Evolutionary conservation across 2,329 filamentous ascomycete genomes (phyloP).

Genomic region (Penicillium sp.): DNA sequence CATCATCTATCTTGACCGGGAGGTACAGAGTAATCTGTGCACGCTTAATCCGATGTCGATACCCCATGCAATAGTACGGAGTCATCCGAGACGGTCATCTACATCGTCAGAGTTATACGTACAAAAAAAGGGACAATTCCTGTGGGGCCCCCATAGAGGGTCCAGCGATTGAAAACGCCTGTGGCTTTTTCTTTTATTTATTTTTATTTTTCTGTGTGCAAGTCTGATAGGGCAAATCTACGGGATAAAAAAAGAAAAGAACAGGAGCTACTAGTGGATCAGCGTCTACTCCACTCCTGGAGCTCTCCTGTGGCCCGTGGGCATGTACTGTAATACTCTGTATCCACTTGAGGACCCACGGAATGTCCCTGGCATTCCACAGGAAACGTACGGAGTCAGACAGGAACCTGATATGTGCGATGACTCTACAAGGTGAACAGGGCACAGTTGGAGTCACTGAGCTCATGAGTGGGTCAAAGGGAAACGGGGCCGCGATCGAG

Average conservation of each 20-base stretch:
- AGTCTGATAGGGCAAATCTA: background rate
- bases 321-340: background rate
- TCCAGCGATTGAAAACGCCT: background rate
- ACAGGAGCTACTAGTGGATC: background rate
- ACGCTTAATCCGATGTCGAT: too few relatives aligned
- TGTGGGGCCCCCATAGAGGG: background rate
- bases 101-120: too few relatives aligned
- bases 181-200: background rate
- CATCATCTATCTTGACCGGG: too few relatives aligned
- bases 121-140: background rate
- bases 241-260: background rate
- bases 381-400: too few relatives aligned
- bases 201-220: background rate
- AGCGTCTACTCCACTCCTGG: background rate
- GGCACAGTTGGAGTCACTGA: background rate
- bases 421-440: background rate
- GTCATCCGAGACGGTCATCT: too few relatives aligned
- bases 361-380: background rate
- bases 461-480: background rate
- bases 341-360: background rate
- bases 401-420: background rate
- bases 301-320: conserved; percentile 1
- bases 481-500: conserved; percentile 18
- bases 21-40: too few relatives aligned
- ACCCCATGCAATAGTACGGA: too few relatives aligned